Base-by-base conservation (phyloP, 345 rosid genomes). In the Syzygium grande region DNA sequence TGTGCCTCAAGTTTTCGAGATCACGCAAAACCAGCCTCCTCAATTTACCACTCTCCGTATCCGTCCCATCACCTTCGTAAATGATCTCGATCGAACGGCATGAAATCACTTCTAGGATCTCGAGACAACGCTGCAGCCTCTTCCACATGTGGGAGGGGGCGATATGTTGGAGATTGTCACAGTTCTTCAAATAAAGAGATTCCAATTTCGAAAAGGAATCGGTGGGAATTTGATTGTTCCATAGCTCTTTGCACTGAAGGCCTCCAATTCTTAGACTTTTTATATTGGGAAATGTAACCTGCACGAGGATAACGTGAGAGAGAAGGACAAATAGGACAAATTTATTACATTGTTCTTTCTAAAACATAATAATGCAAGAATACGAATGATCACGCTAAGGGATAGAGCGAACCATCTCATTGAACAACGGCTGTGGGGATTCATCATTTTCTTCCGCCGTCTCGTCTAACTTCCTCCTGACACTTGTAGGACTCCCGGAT, bases 11-110 rank as follows among this genome's bases (percentile, higher is more conserved):
- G 7, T 27, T 59, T 11, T 6, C 1, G 0, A 27, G 68, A 59
- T 59, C 25, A 27, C 0, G 9, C 68, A 27, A 59, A 27, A 12
- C 13, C 2, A 59, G 1, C 16, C 0, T 0, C 16, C 17, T 12
- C 68, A 59, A 27, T 59, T 59, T 1, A 59, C 68, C 34, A 27
- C 8, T 1, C 17, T 54, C 23, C 0, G 4, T 19, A 54, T 6
- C 58, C 58, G 0, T 54, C 6, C 8, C 58, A 21, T 54, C 58
- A 7, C 58, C 9, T 12, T 27, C 9, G 1, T 12, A 27, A 11
- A 27, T 59, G 30, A 59, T 59, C 34, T 59, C 4, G 17, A 61
- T 61, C 9, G 2, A 61, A n/a, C 1, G 17, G 34, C 17, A n/a
- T 12, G 9, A 61, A 4, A 0, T 5, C 34, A 61, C 34, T n/a